Evolutionary conservation across 768 basidiomycete species (phyloP), one percentile per base, ranked within the genome.

Genomic region (Suillus occidentalis): DNA sequence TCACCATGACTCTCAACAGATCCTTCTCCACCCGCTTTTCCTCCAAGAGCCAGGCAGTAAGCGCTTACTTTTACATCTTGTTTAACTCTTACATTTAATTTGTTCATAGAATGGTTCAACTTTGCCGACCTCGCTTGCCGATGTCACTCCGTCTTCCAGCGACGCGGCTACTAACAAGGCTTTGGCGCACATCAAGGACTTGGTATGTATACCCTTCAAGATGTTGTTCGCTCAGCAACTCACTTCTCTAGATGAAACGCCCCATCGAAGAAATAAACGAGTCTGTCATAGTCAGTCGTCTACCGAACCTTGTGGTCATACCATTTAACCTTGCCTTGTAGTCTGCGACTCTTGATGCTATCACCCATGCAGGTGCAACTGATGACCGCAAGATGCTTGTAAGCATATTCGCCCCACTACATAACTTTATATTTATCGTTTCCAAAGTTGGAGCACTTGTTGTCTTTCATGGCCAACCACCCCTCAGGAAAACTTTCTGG

Each of bases 361-460:
- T 92, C 49, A 79, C 79, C 42, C 83, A 93, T 71, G 77, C 79
- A 13, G 86, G 87, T 59, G 79, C 85, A 9, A 78, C 93, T 25
- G 90, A 95, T 75, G 92, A 95, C 71, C 83, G 92, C 61, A 90
- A 92, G 75, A 81, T 92, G 74, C 76, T 89, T 55, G 92, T 91
- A 61, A 61, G 88, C 79, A 14, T 28, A 7, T 20, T 31, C 18
- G 12, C 40, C 6, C 2, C 3, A 8, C 12, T 20, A 13, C 57
- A 5, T 3, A 40, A 16, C 5, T 8, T 8, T 1, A 9, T 7
- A 4, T 10, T 66, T 12, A 69, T 50, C 4, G 40, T 37, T 14
- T 61, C 18, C 13, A 25, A 42, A 92, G 92, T 86, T 94, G 43
- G 92, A 94, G 70, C 83, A 92, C 69, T 79, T 85, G 13, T 78